Conservation (phyloP, 352 stramenopile species). For the Pythium dissotocum region DNA sequence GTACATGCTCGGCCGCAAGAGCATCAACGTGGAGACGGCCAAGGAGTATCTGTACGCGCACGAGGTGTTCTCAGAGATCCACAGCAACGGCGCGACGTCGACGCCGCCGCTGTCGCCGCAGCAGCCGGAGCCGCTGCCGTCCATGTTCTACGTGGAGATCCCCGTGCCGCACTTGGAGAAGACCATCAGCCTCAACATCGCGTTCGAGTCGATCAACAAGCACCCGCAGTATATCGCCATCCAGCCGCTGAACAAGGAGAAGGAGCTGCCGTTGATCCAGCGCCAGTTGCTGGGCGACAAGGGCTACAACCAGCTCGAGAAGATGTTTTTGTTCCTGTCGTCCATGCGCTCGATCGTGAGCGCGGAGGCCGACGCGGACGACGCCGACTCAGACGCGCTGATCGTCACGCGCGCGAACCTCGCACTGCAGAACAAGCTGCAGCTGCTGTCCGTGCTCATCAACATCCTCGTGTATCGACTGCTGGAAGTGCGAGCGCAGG, state of each 20-base stretch:
- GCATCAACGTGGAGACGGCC: constrained; percentile 81
- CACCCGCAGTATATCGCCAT: constrained; percentile 82
- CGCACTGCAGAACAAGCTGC: constrained; percentile 81
- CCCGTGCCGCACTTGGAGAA: constrained; percentile 66
- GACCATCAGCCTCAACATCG: constrained; percentile 80
- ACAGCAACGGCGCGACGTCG: constrained; percentile 45
- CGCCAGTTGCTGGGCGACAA: constrained; percentile 79
- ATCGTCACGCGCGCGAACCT: constrained; percentile 59
- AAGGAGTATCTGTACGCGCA: constrained; percentile 85
- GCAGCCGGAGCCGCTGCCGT: constrained; percentile 42
- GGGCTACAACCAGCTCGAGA: constrained; percentile 86
- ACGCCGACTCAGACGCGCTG: neutral
- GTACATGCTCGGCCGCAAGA: constrained; percentile 83
- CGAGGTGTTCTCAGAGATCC: constrained; percentile 76
- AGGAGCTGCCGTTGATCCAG: constrained; percentile 51
- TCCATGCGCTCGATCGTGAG: constrained; percentile 81
- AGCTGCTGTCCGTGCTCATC: constrained; percentile 79
- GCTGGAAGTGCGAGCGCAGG: constrained; percentile 57
- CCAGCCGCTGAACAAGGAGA: constrained; percentile 39
- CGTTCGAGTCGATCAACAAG: constrained; percentile 79
- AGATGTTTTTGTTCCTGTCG: constrained; percentile 83
- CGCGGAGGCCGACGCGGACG: constrained; percentile 25
- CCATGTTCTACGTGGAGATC: constrained; percentile 88
- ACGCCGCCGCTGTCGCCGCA: constrained; percentile 35
- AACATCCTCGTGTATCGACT: constrained; percentile 84